A percentile compares a stretch with the other conserved stretches of the same genome.
Conservation (phyloP, 495 filamentous ascomycete species). For the Hypoxylon lienhwacheense region DNA sequence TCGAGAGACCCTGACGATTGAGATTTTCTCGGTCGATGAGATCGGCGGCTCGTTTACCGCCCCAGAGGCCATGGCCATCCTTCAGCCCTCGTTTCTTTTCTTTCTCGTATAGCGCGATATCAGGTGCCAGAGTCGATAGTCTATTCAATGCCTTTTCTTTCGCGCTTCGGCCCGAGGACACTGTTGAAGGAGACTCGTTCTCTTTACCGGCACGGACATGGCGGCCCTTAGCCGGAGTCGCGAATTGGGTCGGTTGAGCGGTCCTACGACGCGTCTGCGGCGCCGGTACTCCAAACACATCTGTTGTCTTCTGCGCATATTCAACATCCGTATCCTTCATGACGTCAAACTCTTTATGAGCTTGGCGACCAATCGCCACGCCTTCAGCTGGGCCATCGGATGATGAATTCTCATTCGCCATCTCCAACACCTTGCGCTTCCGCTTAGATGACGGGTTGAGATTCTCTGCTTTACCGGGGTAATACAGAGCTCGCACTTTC, state of each 20-base stretch:
- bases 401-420: slow-evolving; percentile 44
- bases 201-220: slow-evolving; percentile 66
- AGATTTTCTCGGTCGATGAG: slow-evolving; percentile 55
- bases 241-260: slow-evolving; percentile 35
- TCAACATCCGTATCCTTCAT: slow-evolving; percentile 35
- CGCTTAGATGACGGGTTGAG: slow-evolving; percentile 38
- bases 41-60: slow-evolving; percentile 67
- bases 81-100: slow-evolving; percentile 76
- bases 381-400: slow-evolving; percentile 30
- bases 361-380: slow-evolving; percentile 31
- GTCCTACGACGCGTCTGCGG: slow-evolving; percentile 21
- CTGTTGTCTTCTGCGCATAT: slow-evolving; percentile 27
- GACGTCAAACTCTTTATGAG: slow-evolving; percentile 41
- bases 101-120: slow-evolving; percentile 89
- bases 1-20: slow-evolving; percentile 36
- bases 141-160: slow-evolving; percentile 78
- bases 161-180: slow-evolving; percentile 76
- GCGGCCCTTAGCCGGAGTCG: slow-evolving; percentile 48
- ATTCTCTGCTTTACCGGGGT: slow-evolving; percentile 43
- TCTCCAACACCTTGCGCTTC: slow-evolving; percentile 47
- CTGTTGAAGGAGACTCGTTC: slow-evolving; percentile 74
- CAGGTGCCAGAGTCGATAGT: slow-evolving; percentile 73
- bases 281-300: slow-evolving; percentile 35
- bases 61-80: slow-evolving; percentile 70
- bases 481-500: slow-evolving; percentile 42